Base-by-base conservation (phyloP, 176 grass and related monocot genomes). In the Chloris gayana region DNA sequence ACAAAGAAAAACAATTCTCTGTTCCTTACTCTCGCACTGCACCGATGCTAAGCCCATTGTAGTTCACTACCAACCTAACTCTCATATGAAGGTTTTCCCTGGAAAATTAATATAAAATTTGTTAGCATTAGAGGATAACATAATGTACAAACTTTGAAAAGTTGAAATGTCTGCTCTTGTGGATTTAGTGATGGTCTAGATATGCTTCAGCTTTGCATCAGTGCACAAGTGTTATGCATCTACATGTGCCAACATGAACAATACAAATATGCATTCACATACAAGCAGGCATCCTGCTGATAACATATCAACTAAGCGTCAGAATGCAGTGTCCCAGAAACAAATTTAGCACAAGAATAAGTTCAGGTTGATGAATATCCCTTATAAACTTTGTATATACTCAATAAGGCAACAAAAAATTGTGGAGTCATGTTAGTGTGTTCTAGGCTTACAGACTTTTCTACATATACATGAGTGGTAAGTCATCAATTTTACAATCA, bases 51-150 rank as follows among this genome's bases (percentile, higher is more conserved):
- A 99, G 90, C 33, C 96, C 96, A 24, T 90, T 93, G 82, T 89
- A 99, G 79, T 95, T 91, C 79, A 99, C 81, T 37, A 99, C 93
- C 84, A 99, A 88, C 69, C 96, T 91, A 80, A 99, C 86, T 56
- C 92, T 95, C 82, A 99, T 99, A 80, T 91, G 79, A 84, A 99
- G 88, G 80, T 99, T 86, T 86, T 95, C 96, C 90, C 96, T 99
- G 88, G 27, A 83, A 53, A 67, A 84, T 69, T 31, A 72, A 72
- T 74, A 54, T 8, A 67, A 67, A 66, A 30, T 61, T 70, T 10
- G 66, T 60, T 59, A 83, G 41, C 32, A 88, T 41, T 21, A 34
- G 33, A 79, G 26, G n/a, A 60, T 75, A 35, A 59, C 60, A 77
- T 21, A 62, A 84, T 80, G 22, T 21, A 80, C 1, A 64, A 45